Conservation (phyloP, 2,329 filamentous ascomycete species). For the Cordyceps farinosa region DNA sequence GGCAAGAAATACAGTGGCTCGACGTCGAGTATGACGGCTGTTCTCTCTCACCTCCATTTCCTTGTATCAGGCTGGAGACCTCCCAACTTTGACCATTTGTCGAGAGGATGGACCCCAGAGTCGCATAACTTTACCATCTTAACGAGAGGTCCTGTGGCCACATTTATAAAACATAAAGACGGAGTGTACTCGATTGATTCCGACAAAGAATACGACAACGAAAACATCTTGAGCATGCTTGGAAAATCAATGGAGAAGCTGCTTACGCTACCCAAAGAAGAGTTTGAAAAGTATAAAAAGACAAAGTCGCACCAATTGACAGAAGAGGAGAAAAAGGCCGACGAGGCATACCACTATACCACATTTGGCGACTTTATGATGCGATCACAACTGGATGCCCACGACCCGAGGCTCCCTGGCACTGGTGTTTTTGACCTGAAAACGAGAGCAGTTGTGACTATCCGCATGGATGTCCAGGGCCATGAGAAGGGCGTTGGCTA, state of each 20-base stretch:
- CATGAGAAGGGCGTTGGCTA: constrained; percentile 78
- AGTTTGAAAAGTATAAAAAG: constrained; percentile 81
- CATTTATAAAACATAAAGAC: constrained; percentile 78
- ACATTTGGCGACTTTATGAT: constrained; percentile 84
- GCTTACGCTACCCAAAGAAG: constrained; percentile 74
- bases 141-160: constrained; percentile 68
- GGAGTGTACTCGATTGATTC: constrained; percentile 92
- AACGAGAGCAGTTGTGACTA: constrained; percentile 84
- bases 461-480: constrained; percentile 78
- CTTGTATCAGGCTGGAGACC: constrained; percentile 80
- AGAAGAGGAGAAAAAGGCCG: constrained; percentile 66
- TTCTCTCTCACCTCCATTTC: constrained; percentile 87
- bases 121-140: constrained; percentile 68
- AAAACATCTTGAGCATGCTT: constrained; percentile 84
- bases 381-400: constrained; percentile 89
- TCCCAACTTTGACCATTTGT: constrained; percentile 64
- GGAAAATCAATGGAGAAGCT: constrained; percentile 97
- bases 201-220: constrained; percentile 84
- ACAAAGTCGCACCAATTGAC: constrained; percentile 64
- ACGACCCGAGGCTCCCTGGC: constrained; percentile 81
- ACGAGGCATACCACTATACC: constrained; percentile 84
- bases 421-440: constrained; percentile 96
- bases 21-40: constrained; percentile 91
- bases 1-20: constrained; percentile 85
- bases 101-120: constrained; percentile 60